Conservation (phyloP, 2,329 filamentous ascomycete genomes). For the Neurospora sp. region DNA sequence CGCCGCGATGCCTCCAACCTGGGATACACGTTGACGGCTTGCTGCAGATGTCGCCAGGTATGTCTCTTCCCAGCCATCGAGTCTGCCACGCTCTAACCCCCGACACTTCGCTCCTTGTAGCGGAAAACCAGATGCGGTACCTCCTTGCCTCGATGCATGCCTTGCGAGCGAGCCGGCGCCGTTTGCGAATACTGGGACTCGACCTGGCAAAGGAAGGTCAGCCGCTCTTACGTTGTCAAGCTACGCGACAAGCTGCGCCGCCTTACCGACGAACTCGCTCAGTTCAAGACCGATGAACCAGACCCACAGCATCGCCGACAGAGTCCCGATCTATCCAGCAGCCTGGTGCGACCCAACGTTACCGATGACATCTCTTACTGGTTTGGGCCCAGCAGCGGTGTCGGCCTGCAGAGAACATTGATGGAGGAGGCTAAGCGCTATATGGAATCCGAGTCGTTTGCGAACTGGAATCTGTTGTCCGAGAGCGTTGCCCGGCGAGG, state of each 20-base stretch:
- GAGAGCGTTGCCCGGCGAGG: constrained; percentile 53
- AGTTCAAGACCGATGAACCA: constrained; percentile 64
- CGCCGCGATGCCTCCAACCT: constrained; percentile 46
- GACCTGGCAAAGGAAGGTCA: constrained; percentile 73
- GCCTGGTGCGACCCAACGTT: constrained; percentile 74
- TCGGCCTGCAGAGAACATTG: constrained; percentile 85
- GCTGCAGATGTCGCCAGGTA: constrained; percentile 71
- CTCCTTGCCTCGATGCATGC: constrained; percentile 79
- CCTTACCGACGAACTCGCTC: constrained; percentile 71
- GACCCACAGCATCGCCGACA: neutral
- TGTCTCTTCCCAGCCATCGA: constrained; percentile 16
- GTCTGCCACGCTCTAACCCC: constrained; percentile 4
- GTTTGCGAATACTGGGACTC: constrained; percentile 95
- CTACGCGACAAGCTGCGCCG: constrained; percentile 78
- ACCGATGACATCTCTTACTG: constrained; percentile 81
- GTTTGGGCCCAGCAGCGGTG: constrained; percentile 87
- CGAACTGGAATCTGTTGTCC: constrained; percentile 65
- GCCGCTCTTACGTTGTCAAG: constrained; percentile 83
- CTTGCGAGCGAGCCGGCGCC: constrained; percentile 85
- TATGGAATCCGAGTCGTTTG: constrained; percentile 82
- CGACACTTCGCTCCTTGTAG: constrained; percentile 34
- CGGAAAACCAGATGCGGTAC: constrained; percentile 96
- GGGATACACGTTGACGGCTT: constrained; percentile 71
- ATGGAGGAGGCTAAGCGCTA: constrained; percentile 96
- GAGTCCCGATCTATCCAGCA: constrained; percentile 35